These are phyloP conservation scores for Babesia sp. DNA, from an alignment of 169 alveolate genomes.

Conservation along the genomic window DNA sequence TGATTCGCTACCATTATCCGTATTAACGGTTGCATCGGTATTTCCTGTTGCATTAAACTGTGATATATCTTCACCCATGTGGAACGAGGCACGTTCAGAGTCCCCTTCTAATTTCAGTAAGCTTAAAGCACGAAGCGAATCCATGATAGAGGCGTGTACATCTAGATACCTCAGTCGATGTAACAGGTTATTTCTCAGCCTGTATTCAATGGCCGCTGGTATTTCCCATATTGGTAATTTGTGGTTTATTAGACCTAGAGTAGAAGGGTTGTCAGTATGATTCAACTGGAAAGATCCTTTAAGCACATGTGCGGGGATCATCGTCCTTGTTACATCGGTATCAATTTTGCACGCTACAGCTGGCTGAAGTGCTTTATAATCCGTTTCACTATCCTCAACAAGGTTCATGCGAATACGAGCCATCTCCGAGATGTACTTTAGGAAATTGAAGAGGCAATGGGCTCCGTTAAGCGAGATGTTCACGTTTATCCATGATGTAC, in stretches of 20 bases:
- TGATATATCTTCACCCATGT: not conserved
- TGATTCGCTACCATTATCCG: not conserved
- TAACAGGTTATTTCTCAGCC: constrained; percentile 20
- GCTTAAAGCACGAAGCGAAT: not conserved
- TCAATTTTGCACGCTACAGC: constrained; percentile 24
- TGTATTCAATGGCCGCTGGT: constrained; percentile 13
- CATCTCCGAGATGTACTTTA: constrained; percentile 52
- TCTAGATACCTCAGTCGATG: not conserved
- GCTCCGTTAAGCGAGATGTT: constrained; percentile 59
- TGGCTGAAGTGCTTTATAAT: constrained; percentile 28
- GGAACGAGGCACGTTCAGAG: not conserved
- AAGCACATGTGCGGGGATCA: constrained; percentile 12
- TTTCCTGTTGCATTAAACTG: not conserved
- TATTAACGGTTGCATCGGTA: not conserved
- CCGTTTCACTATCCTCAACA: constrained; percentile 9
- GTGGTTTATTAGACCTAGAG: constrained; percentile 5
- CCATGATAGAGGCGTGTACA: constrained; percentile 17
- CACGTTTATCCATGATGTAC: constrained; percentile 59
- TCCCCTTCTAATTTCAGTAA: constrained; percentile 17
- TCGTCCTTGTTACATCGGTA: constrained; percentile 5
- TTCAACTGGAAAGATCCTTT: not conserved
- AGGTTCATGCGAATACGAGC: constrained; percentile 15
- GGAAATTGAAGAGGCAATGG: constrained; percentile 49
- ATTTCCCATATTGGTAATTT: constrained; percentile 10
- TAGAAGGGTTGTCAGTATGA: not conserved